A percentile compares a stretch with the other conserved stretches of the same genome.
Conservation (phyloP, 495 filamentous ascomycete genomes). For the Aspergillus panamensis region DNA sequence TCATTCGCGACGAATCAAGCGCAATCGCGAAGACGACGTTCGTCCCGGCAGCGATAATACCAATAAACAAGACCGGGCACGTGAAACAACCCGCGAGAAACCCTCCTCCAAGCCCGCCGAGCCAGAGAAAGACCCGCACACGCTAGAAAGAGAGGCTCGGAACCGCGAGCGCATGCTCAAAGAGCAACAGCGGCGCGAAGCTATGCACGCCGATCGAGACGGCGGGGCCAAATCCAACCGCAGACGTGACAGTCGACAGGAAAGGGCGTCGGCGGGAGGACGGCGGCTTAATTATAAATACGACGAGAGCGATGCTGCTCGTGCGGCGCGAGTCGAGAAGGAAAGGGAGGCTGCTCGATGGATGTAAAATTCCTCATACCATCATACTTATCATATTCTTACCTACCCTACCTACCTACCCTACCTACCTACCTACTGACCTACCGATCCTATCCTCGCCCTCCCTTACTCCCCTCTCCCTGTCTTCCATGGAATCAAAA, state of each 20-base stretch:
- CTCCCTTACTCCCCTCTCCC: background rate
- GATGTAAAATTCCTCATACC: slow-evolving; percentile 18
- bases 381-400: background rate
- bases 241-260: slow-evolving; percentile 51
- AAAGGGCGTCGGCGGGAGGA: slow-evolving; percentile 36
- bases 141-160: slow-evolving; percentile 70
- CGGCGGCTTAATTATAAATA: slow-evolving; percentile 57
- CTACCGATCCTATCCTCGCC: background rate
- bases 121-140: slow-evolving; percentile 63
- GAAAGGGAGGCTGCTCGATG: slow-evolving; percentile 44
- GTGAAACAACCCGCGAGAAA: slow-evolving; percentile 15
- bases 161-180: slow-evolving; percentile 73
- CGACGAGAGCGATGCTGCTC: slow-evolving; percentile 45
- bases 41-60: slow-evolving; percentile 9
- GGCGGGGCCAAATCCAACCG: slow-evolving; percentile 38
- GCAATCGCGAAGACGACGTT: slow-evolving; percentile 29
- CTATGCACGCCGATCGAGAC: slow-evolving; percentile 46
- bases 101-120: slow-evolving; percentile 24
- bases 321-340: slow-evolving; percentile 43
- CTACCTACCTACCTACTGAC: background rate
- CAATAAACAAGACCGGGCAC: slow-evolving; percentile 19
- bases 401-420: background rate
- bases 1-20: slow-evolving; percentile 44
- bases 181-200: slow-evolving; percentile 70
- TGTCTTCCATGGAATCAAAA: too few relatives aligned